Evolutionary conservation across 2,329 filamentous ascomycete genomes (phyloP).

Genomic region (Stemphylium beticola): DNA sequence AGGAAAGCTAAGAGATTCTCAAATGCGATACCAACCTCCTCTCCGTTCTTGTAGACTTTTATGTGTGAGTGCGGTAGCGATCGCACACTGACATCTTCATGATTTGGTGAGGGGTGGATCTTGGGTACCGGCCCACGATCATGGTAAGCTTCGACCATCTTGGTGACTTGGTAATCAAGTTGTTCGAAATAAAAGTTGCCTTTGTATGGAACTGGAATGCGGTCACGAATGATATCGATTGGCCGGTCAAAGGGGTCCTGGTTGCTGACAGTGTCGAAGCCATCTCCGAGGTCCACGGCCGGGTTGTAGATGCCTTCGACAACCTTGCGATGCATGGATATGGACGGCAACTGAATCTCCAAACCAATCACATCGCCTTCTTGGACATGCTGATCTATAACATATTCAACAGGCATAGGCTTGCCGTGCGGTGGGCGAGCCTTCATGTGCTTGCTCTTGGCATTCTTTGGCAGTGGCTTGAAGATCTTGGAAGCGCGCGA

Average conservation of each 20-base stretch:
- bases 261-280: constrained; percentile 56
- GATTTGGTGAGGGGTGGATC: constrained; percentile 77
- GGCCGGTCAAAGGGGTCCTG: constrained; percentile 57
- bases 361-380: constrained; percentile 95
- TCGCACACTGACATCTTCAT: constrained; percentile 75
- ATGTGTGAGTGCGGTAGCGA: constrained; percentile 87
- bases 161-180: constrained; percentile 84
- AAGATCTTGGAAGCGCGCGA: constrained; percentile 90
- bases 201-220: constrained; percentile 93
- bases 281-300: constrained; percentile 71
- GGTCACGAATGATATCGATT: constrained; percentile 88
- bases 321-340: constrained; percentile 85
- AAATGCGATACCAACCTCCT: constrained; percentile 84
- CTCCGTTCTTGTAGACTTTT: constrained; percentile 91
- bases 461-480: constrained; percentile 47
- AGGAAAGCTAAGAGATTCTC: constrained; percentile 88
- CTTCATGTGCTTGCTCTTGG: constrained; percentile 50
- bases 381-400: constrained; percentile 76
- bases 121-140: constrained; percentile 60
- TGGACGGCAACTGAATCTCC: constrained; percentile 87
- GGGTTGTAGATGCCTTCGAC: constrained; percentile 88
- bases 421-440: constrained; percentile 44
- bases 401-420: constrained; percentile 45
- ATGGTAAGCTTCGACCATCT: constrained; percentile 76
- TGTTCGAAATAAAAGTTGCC: constrained; percentile 93